Evolutionary conservation across 768 basidiomycete genomes (phyloP).

Genomic region (Lentinula edodes): DNA sequence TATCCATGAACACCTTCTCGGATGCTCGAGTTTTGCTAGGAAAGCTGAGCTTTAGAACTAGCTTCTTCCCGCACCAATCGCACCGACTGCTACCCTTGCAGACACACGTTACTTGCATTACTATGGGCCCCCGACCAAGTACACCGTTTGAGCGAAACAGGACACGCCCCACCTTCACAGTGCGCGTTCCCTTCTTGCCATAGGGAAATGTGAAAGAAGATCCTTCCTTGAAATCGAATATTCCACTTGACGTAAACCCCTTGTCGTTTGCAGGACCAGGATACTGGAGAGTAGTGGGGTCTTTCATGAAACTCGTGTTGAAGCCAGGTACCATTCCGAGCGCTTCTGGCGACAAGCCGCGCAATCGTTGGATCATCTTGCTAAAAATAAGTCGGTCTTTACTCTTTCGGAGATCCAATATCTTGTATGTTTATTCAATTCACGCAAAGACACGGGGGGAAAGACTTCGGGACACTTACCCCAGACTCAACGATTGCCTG

Average conservation of each 20-base stretch:
- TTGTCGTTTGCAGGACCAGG: no score
- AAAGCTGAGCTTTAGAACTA: not conserved
- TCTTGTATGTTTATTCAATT: no score
- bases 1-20: not conserved
- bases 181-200: not conserved
- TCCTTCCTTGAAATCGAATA: not conserved
- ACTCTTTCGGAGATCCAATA: no score
- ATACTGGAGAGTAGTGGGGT: no score
- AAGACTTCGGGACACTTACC: not conserved
- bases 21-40: not conserved
- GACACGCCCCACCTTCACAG: not conserved
- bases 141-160: not conserved
- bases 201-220: not conserved
- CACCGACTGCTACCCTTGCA: not conserved
- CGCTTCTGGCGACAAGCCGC: no score
- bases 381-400: no score
- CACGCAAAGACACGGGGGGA: no score
- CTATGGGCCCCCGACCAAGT: not conserved
- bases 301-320: no score
- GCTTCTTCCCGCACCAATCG: not conserved
- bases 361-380: no score
- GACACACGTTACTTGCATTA: not conserved
- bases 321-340: no score
- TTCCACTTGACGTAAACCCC: not conserved
- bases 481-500: not conserved